Evolutionary conservation across 768 basidiomycete species (phyloP).

Genomic region (Naganishia vishniacii): DNA sequence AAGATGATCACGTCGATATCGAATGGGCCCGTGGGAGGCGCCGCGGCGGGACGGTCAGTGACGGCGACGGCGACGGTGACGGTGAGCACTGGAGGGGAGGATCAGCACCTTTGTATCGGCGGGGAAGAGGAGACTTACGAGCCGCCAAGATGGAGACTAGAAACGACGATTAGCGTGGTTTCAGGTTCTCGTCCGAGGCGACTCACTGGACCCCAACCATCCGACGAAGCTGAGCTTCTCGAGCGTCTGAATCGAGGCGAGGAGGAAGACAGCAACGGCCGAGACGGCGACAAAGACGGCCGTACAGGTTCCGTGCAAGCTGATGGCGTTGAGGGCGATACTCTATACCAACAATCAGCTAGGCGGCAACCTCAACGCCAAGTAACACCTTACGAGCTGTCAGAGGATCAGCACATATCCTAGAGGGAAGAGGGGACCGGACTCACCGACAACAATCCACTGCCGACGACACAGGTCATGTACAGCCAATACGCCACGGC

Average conservation of each 20-base stretch:
- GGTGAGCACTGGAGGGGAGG: neutral
- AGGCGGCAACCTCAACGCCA: too few species aligned
- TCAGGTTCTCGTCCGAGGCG: neutral
- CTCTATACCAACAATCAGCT: too few species aligned
- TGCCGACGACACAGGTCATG: slow-evolving; percentile 19
- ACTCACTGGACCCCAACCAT: slow-evolving; percentile 17
- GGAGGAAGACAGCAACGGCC: slow-evolving; percentile 17
- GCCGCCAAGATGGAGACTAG: neutral
- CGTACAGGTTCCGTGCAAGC: slow-evolving; percentile 46
- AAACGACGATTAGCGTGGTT: neutral
- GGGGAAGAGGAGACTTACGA: neutral
- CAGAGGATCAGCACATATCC: neutral
- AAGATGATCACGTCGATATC: slow-evolving; percentile 29
- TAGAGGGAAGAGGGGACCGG: neutral
- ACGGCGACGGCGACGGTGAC: slow-evolving; percentile 33
- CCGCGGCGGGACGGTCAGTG: slow-evolving; percentile 33
- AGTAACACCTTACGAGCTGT: slow-evolving; percentile 15
- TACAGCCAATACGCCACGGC: slow-evolving; percentile 21
- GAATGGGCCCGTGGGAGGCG: slow-evolving; percentile 24
- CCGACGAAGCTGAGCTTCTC: slow-evolving; percentile 27
- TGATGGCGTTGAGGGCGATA: slow-evolving; percentile 48
- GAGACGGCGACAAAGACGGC: slow-evolving; percentile 46
- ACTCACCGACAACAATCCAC: slow-evolving; percentile 2
- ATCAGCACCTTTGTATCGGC: neutral
- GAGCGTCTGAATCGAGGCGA: slow-evolving; percentile 31